Evolutionary conservation across 208 protist genomes (phyloP).

Genomic region (Crithidia expoeki): DNA sequence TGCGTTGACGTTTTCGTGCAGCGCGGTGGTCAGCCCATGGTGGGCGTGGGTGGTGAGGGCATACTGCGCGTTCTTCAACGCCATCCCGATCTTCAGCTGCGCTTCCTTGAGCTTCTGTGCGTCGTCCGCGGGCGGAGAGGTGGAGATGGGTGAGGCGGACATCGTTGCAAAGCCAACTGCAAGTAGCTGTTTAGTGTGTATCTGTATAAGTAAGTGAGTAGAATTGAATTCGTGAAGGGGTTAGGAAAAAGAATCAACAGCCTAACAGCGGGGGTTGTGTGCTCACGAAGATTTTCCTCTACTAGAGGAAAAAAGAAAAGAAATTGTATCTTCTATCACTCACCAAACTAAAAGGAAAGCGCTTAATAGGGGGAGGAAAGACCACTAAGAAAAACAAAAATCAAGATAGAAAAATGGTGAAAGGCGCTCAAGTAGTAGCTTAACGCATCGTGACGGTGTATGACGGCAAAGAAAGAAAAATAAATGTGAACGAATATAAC

Average conservation of each 20-base stretch:
- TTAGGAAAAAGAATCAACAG: not conserved
- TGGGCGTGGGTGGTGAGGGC: constrained; percentile 49
- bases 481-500: constrained; percentile 2
- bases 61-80: constrained; percentile 68
- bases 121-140: constrained; percentile 25
- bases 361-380: too few species aligned
- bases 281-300: too few species aligned
- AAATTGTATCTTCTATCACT: not conserved
- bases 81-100: constrained; percentile 57
- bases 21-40: constrained; percentile 40
- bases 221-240: too few species aligned
- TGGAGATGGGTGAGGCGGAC: constrained; percentile 16
- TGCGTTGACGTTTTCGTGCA: constrained; percentile 51
- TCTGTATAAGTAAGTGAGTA: too few species aligned
- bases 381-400: not conserved
- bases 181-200: too few species aligned
- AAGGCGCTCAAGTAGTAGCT: not conserved
- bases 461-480: constrained; percentile 4
- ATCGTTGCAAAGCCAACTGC: constrained; percentile 2
- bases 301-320: not conserved
- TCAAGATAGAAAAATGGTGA: not conserved
- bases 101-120: constrained; percentile 44
- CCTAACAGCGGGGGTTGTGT: not conserved
- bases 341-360: not conserved
- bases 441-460: too few species aligned